Conservation (phyloP, 495 filamentous ascomycete genomes). For the Penicillium roqueforti region DNA sequence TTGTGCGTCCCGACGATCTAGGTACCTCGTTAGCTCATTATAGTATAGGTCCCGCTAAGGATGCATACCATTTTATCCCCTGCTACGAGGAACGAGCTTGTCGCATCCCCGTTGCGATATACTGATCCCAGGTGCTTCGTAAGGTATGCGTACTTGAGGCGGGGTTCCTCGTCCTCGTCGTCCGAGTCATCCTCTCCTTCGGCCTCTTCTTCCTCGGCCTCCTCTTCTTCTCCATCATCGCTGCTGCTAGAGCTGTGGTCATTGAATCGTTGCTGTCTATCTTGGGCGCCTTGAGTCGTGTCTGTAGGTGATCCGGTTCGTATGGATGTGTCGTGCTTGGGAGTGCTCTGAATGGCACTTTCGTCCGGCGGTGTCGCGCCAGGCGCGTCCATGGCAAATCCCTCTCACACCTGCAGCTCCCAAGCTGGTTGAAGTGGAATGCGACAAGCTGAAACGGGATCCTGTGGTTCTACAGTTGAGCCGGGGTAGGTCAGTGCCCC, state of each 20-base stretch:
- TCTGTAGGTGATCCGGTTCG: constrained; percentile 22
- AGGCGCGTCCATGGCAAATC: constrained; percentile 45
- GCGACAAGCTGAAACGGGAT: constrained; percentile 21
- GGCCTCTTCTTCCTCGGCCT: constrained; percentile 38
- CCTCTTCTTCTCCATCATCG: constrained; percentile 26
- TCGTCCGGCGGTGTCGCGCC: constrained; percentile 35
- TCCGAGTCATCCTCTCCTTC: constrained; percentile 61
- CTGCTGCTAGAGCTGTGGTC: constrained; percentile 25
- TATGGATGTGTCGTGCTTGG: constrained; percentile 19
- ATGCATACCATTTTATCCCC: constrained; percentile 89
- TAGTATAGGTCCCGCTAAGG: neutral
- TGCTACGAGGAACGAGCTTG: constrained; percentile 80
- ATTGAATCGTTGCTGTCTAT: constrained; percentile 13
- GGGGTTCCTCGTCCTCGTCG: constrained; percentile 93
- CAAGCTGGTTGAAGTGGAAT: constrained; percentile 17
- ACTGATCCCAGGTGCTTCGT: constrained; percentile 74
- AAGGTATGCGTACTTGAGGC: constrained; percentile 83
- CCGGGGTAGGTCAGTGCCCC: constrained; percentile 19
- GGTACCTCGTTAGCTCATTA: constrained; percentile 18
- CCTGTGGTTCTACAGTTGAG: constrained; percentile 17
- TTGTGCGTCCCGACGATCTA: constrained; percentile 95
- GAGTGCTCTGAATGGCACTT: constrained; percentile 17
- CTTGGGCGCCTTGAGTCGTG: constrained; percentile 19
- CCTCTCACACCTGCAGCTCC: constrained; percentile 29
- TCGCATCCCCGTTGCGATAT: constrained; percentile 92